These are phyloP conservation scores for Rhodosporidiobolus odoratus DNA, from an alignment of 768 basidiomycete genomes.

Conservation along the genomic window DNA sequence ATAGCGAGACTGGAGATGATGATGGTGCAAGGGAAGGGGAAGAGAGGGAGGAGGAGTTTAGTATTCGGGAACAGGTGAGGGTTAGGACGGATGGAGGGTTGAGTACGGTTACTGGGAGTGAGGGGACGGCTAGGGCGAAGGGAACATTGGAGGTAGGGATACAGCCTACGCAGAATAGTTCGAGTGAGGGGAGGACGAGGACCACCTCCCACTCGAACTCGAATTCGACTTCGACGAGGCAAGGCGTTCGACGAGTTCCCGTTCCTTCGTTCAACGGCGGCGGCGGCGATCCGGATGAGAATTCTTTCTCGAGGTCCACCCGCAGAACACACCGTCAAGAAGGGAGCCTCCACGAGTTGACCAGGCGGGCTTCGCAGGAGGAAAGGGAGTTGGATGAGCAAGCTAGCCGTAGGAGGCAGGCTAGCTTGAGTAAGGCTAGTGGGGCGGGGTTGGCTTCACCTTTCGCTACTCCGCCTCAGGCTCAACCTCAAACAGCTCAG, in stretches of 20 bases:
- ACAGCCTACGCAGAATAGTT: neutral
- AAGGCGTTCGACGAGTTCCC: neutral
- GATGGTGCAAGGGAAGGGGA: too few relatives aligned
- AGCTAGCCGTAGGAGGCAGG: neutral
- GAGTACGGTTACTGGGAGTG: neutral
- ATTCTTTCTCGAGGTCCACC: too few relatives aligned
- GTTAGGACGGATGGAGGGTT: neutral
- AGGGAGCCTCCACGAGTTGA: neutral
- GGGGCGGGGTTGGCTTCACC: slow-evolving; percentile 6
- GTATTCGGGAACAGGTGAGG: neutral
- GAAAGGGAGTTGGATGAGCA: neutral
- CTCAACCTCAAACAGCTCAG: neutral
- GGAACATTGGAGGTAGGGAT: neutral
- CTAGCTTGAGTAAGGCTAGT: slow-evolving; percentile 8
- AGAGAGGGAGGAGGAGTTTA: neutral
- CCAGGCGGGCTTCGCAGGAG: neutral
- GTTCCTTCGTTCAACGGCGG: neutral
- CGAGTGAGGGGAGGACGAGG: neutral
- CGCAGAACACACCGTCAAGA: neutral
- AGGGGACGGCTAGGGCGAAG: too few relatives aligned
- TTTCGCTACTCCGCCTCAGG: neutral
- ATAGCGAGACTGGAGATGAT: too few relatives aligned
- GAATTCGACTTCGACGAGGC: neutral
- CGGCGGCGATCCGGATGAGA: neutral
- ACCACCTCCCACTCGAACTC: neutral